Base-by-base conservation (phyloP, 2,329 filamentous ascomycete species). In the Rosellinia necatrix region DNA sequence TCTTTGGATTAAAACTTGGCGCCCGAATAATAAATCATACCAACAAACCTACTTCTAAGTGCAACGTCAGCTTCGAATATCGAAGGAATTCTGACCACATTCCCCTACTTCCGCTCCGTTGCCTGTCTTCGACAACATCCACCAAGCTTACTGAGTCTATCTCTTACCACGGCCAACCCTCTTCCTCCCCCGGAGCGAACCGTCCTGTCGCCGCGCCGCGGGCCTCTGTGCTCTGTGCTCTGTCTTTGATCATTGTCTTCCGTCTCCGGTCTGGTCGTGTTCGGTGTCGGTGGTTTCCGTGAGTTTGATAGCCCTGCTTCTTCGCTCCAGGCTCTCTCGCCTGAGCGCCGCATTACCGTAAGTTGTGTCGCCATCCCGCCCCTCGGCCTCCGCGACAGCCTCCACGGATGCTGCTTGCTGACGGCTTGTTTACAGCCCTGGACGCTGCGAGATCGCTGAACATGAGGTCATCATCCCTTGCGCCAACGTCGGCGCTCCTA, bases 401-500 rank as follows among this genome's bases (percentile, higher is more conserved):
- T 29, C 21, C 13, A 22, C 4, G 9, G 24, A 4, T 10, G 34
- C 13, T 15, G 12, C n/a, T 24, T 40, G 25, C 56, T 59, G n/a
- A 59, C 41, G 6, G 24, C 35, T 40, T 37, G 30, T 49, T 6
- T 40, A 25, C 24, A 24, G n/a, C 4, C 10, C 6, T 25, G 37
- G 43, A 37, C 47, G 10, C 40, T 21, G 50, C 46, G 35, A 46
- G 46, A 46, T 34, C 25, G 10, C 17, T 12, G 42, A 72, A 54
- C 6, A 84, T 84, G 81, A 73, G 77, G 58, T 65, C 77, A 60
- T 73, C 70, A 70, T 72, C 75, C 51, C 66, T 73, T 62, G 75
- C 76, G 78, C 77, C 75, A 55, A 69, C 78, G 21, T 73, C 78
- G 71, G 78, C 73, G 71, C 72, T 79, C 71, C 75, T 84, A 48